Percentiles rank a stretch among this genome's conserved stretches.
Conservation (phyloP, 345 rosid species). For the Salix brachista region DNA sequence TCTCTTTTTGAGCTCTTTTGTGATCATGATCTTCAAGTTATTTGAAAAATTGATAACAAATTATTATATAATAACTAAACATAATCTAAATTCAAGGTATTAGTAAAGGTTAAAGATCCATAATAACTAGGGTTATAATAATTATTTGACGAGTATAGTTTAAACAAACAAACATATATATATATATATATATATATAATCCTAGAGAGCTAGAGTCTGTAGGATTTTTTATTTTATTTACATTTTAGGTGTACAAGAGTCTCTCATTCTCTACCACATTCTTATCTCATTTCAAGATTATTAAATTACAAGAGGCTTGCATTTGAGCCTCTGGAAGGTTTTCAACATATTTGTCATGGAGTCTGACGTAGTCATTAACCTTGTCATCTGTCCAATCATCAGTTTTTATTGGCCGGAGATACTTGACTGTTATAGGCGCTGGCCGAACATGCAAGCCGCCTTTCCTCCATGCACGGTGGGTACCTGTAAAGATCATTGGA, state of each 20-base stretch:
- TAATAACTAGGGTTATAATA: too few species aligned
- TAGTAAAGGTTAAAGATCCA: background rate
- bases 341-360: constrained; percentile 7
- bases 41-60: background rate
- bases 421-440: constrained; percentile 43
- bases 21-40: background rate
- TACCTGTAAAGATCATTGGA: constrained; percentile 45
- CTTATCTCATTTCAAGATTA: too few species aligned
- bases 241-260: too few species aligned
- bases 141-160: too few species aligned
- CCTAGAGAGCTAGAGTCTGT: too few species aligned
- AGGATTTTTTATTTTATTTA: too few species aligned
- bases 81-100: background rate
- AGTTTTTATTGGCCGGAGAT: constrained; percentile 44
- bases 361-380: constrained; percentile 11
- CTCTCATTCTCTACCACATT: too few species aligned
- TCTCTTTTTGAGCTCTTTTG: too few species aligned
- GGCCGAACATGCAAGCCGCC: constrained; percentile 51
- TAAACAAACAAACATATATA: too few species aligned
- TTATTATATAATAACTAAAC: background rate
- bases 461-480: constrained; percentile 60
- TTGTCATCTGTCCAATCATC: constrained; percentile 14
- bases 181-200: too few species aligned
- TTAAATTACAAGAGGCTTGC: background rate
- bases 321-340: constrained; percentile 22